These are phyloP conservation scores for Parastagonospora avenae DNA, from an alignment of 2,329 filamentous ascomycete species.

Conservation along the genomic window DNA sequence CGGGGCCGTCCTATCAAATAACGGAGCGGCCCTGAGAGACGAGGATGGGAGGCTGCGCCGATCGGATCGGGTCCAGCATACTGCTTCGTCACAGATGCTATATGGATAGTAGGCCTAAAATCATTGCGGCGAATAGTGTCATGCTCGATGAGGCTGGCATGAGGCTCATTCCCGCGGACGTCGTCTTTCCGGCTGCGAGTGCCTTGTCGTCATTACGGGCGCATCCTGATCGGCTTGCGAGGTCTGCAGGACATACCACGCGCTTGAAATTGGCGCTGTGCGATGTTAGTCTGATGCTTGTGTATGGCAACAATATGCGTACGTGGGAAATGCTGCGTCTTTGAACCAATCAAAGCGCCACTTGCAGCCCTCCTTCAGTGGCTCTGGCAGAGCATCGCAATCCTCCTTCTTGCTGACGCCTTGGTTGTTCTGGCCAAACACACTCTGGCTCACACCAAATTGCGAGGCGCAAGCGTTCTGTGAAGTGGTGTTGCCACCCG, in stretches of 20 bases:
- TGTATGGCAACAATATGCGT: conserved; percentile 15
- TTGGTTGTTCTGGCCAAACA: conserved; percentile 36
- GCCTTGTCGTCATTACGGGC: conserved; percentile 39
- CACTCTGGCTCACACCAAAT: conserved; percentile 37
- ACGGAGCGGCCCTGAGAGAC: conserved; percentile 20
- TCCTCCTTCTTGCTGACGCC: conserved; percentile 38
- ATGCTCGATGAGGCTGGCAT: conserved; percentile 14
- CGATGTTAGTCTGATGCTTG: conserved; percentile 21
- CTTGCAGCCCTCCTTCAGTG: conserved; percentile 31
- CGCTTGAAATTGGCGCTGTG: conserved; percentile 45
- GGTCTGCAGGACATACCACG: conserved; percentile 39
- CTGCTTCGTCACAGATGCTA: conserved; percentile 29
- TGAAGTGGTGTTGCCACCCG: conserved; percentile 45
- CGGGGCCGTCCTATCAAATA: conserved; percentile 28
- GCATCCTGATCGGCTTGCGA: conserved; percentile 43
- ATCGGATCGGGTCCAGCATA: conserved; percentile 25
- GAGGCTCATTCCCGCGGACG: conserved; percentile 18
- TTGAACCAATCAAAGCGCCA: conserved; percentile 47
- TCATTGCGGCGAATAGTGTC: conserved; percentile 20
- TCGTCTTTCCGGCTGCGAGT: conserved; percentile 16
- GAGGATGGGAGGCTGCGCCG: conserved; percentile 25
- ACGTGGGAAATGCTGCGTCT: conserved; percentile 42
- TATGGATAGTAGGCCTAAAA: conserved; percentile 30
- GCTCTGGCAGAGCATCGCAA: conserved; percentile 41
- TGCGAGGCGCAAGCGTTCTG: conserved; percentile 40